Evolutionary conservation across 78 protist species (phyloP), one percentile per base, ranked within the genome.

Genomic region (Dictyostelium discoideum): DNA sequence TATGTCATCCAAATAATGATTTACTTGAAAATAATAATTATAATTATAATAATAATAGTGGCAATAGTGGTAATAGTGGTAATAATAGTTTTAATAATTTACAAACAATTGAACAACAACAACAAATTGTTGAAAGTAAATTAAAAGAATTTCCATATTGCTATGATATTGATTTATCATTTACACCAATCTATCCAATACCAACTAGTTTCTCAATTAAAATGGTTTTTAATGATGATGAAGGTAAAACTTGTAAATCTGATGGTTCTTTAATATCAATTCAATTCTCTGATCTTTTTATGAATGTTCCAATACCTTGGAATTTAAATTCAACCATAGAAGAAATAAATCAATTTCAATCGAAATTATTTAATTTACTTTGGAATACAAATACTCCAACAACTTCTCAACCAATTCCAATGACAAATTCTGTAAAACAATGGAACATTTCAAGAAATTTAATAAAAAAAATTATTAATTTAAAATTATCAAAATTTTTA

Each of bases 191-290:
- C 13, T 83, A 82, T 90, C 95, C 95, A 67, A 26, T 90, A 3
- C 95, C 95, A 42, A 50, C 67, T 24, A 37, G 40, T 6, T 78
- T 90, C 14, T 16, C 29, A 14, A 78, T 90, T 14, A 90, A 90
- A 73, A 90, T 82, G 87, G 50, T 82, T 16, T 90, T 90, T 44
- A 90, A 90, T 46, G 88, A 90, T 50, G 95, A 90, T 80, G 95
- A 90, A 72, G 95, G 95, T 44, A 90, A 82, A 42, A 90, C 95
- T 16, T 90, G 95, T 83, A 90, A 90, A 83, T 50, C 95, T 8
- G 84, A 65, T 29, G 95, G 89, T 22, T 65, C 88, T 2, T 7
- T 13, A 22, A 82, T 90, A 16, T 82, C 95, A 20, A 83, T 90
- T 50, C 74, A 72, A 48, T 73, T 90, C 8, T 54, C 44, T 14